A percentile compares a stretch with the other conserved stretches of the same genome.
phyloP scores from a whole-genome alignment of 176 grass and related monocot species.

The Paspalum notatum region DNA sequence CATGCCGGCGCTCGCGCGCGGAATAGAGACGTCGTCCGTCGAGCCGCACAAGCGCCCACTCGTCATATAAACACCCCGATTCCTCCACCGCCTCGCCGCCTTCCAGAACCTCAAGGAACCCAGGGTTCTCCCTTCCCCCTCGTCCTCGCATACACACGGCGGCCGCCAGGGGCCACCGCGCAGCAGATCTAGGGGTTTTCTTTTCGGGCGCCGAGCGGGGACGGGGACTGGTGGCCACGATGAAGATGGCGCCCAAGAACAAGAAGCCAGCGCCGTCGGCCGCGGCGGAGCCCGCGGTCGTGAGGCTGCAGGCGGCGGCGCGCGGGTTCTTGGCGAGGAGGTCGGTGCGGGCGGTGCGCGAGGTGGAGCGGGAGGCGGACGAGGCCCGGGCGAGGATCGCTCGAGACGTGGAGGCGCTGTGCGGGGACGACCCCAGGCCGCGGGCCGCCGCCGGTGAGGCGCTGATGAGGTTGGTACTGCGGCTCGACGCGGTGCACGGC shows the following conservation, averaged over 20 bases:
- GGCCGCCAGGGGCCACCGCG: too few relatives aligned
- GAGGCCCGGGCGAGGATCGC: neutral
- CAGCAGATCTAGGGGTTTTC: too few relatives aligned
- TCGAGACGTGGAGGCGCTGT: constrained; percentile 9
- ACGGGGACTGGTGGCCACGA: neutral
- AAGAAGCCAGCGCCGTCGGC: neutral
- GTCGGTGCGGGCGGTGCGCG: constrained; percentile 40
- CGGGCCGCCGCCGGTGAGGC: constrained; percentile 26
- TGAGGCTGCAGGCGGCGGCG: neutral
- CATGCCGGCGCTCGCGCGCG: too few relatives aligned
- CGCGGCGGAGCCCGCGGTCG: neutral
- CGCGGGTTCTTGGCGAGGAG: neutral
- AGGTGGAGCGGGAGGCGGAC: constrained; percentile 43
- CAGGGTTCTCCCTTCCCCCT: too few relatives aligned
- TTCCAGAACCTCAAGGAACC: too few relatives aligned
- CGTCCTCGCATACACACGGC: too few relatives aligned
- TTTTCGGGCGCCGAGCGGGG: neutral
- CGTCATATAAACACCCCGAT: too few relatives aligned
- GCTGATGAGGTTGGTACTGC: constrained; percentile 53
- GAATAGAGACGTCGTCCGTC: too few relatives aligned
- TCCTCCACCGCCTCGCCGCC: too few relatives aligned
- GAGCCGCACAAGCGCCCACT: too few relatives aligned
- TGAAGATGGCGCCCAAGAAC: neutral
- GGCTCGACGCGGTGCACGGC: constrained; percentile 55
- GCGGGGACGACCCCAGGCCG: constrained; percentile 31